Conservation (phyloP, 306 rosid species). For the Fragaria iinumae region DNA sequence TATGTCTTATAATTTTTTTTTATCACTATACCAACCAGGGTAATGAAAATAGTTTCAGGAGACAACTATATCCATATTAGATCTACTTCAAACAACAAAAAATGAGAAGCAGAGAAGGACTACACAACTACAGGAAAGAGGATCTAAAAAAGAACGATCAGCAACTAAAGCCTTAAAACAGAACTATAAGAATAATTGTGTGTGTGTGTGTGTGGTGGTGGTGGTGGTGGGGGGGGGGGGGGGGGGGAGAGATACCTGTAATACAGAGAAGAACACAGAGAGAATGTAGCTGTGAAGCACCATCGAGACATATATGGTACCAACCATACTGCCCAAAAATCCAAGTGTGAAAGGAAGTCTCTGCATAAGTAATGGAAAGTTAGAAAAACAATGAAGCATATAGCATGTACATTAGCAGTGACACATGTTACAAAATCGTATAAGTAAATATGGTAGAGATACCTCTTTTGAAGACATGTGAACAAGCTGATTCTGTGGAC, state of each 20-base stretch:
- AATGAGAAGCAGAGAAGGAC: background rate
- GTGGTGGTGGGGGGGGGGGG: background rate
- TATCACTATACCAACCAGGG: background rate
- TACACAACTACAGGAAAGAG: background rate
- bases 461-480: constrained; percentile 92
- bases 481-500: constrained; percentile 74
- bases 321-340: constrained; percentile 78
- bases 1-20: background rate
- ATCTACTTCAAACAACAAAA: background rate
- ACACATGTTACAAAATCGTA: background rate
- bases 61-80: background rate
- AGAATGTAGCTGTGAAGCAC: constrained; percentile 86
- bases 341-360: constrained; percentile 85
- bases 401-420: background rate
- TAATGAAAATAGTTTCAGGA: background rate
- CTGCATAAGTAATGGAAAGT: constrained; percentile 42
- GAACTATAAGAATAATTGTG: background rate
- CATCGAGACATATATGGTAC: constrained; percentile 92
- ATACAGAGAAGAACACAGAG: constrained; percentile 79
- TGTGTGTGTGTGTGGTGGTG: no score
- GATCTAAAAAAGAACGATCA: background rate
- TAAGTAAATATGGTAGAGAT: constrained; percentile 19
- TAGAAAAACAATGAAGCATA: background rate
- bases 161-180: background rate
- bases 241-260: constrained; percentile 63